These are phyloP conservation scores for Penicillium hordei DNA, from an alignment of 2,329 filamentous ascomycete species.

Conservation along the genomic window DNA sequence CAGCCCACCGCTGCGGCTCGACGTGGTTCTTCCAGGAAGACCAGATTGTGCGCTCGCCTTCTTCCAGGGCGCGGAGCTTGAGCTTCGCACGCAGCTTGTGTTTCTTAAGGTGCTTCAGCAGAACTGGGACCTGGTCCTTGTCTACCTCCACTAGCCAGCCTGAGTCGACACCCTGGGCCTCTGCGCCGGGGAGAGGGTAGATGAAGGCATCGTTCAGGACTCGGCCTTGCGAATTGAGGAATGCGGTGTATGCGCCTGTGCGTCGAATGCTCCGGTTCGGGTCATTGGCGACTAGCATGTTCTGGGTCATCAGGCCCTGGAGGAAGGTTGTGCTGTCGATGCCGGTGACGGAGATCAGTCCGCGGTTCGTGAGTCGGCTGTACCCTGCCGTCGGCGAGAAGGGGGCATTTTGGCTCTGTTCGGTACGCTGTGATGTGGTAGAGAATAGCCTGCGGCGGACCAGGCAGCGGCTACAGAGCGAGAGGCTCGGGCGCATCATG, in stretches of 20 bases:
- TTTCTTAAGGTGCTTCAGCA: constrained; percentile 73
- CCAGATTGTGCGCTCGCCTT: constrained; percentile 68
- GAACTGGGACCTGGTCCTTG: constrained; percentile 58
- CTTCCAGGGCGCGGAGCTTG: constrained; percentile 63
- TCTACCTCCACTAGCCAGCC: constrained; percentile 82
- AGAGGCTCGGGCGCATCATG: constrained; percentile 36
- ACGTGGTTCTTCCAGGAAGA: constrained; percentile 66
- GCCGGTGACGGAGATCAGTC: constrained; percentile 76
- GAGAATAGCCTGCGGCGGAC: constrained; percentile 32
- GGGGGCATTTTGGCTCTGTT: constrained; percentile 29
- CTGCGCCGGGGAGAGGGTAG: constrained; percentile 60
- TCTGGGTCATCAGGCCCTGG: constrained; percentile 81
- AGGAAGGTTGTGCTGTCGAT: constrained; percentile 79
- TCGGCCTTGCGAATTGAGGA: constrained; percentile 81
- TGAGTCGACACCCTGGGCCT: constrained; percentile 29
- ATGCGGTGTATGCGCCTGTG: constrained; percentile 72
- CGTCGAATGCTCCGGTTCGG: constrained; percentile 36
- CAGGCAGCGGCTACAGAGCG: constrained; percentile 34
- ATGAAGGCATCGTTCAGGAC: constrained; percentile 89
- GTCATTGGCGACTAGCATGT: constrained; percentile 54
- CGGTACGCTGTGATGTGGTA: constrained; percentile 18
- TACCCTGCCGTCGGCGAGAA: constrained; percentile 47
- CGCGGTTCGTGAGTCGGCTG: constrained; percentile 65
- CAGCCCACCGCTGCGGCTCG: constrained; percentile 36
- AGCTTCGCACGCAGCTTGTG: constrained; percentile 86